Evolutionary conservation across 805 yeast genomes (phyloP).

Genomic region (Ogataea dorogensis): DNA sequence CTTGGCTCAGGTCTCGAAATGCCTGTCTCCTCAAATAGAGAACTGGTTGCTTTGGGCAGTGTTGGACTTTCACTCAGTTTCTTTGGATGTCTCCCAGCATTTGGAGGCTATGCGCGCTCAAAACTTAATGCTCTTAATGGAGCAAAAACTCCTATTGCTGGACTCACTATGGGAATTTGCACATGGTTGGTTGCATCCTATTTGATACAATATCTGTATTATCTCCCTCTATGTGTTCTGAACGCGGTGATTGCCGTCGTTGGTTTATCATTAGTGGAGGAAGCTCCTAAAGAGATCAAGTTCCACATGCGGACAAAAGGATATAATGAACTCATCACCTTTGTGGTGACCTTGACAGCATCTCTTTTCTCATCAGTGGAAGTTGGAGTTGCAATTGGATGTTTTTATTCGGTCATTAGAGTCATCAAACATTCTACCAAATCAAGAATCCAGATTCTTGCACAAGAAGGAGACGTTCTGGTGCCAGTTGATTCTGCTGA

Average conservation of each 20-base stretch:
- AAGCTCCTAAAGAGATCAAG: constrained; percentile 72
- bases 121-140: constrained; percentile 86
- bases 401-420: constrained; percentile 72
- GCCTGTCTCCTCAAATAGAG: constrained; percentile 83
- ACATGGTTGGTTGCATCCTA: constrained; percentile 64
- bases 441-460: constrained; percentile 82
- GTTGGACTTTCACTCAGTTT: constrained; percentile 62
- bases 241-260: constrained; percentile 79
- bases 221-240: constrained; percentile 74
- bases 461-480: constrained; percentile 62
- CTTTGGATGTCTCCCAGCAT: constrained; percentile 77
- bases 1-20: constrained; percentile 70
- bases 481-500: constrained; percentile 64
- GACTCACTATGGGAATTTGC: constrained; percentile 74
- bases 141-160: constrained; percentile 82
- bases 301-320: constrained; percentile 77
- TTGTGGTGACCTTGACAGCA: constrained; percentile 58
- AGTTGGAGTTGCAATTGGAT: constrained; percentile 87
- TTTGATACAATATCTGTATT: constrained; percentile 62
- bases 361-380: constrained; percentile 79
- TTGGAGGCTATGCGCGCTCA: constrained; percentile 95
- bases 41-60: constrained; percentile 82
- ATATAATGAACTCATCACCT: constrained; percentile 70
- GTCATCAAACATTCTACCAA: constrained; percentile 77
- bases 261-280: constrained; percentile 75